Conservation (phyloP, 1,284 basidiomycete species). For the Inonotus obliquus region DNA sequence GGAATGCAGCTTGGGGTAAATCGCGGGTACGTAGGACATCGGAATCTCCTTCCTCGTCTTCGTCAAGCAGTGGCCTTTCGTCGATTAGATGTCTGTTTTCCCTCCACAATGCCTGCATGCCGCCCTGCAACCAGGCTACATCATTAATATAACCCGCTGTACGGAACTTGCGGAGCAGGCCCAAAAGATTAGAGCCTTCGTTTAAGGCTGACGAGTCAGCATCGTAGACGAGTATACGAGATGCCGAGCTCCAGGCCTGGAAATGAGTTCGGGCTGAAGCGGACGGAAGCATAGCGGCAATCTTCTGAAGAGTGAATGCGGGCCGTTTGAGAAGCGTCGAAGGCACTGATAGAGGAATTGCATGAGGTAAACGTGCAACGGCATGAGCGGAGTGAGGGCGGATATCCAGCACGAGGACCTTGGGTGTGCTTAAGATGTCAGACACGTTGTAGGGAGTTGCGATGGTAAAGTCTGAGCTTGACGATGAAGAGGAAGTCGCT, state of each 20-base stretch:
- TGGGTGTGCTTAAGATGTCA: slow-evolving; percentile 29
- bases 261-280: slow-evolving; percentile 54
- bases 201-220: slow-evolving; percentile 60
- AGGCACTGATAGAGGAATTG: slow-evolving; percentile 89
- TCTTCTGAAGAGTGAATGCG: slow-evolving; percentile 69
- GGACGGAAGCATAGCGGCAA: slow-evolving; percentile 72
- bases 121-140: slow-evolving; percentile 76
- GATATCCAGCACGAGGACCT: slow-evolving; percentile 74
- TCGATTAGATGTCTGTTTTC: slow-evolving; percentile 51
- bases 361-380: slow-evolving; percentile 58
- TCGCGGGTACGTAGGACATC: slow-evolving; percentile 26
- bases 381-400: slow-evolving; percentile 76
- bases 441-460: slow-evolving; percentile 32
- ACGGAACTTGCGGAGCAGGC: slow-evolving; percentile 82
- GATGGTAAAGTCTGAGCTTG: slow-evolving; percentile 27
- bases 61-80: slow-evolving; percentile 41
- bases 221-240: slow-evolving; percentile 77
- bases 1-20: slow-evolving; percentile 30
- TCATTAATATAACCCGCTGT: slow-evolving; percentile 62
- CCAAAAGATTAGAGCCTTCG: slow-evolving; percentile 67
- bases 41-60: slow-evolving; percentile 41
- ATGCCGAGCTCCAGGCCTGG: slow-evolving; percentile 48
- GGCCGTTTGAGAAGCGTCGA: slow-evolving; percentile 92
- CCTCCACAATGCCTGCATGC: slow-evolving; percentile 68
- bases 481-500: background rate